Evolutionary conservation across 2,329 filamentous ascomycete genomes (phyloP), one percentile per base, ranked within the genome.

Genomic region (Nannizziopsis barbatae): DNA sequence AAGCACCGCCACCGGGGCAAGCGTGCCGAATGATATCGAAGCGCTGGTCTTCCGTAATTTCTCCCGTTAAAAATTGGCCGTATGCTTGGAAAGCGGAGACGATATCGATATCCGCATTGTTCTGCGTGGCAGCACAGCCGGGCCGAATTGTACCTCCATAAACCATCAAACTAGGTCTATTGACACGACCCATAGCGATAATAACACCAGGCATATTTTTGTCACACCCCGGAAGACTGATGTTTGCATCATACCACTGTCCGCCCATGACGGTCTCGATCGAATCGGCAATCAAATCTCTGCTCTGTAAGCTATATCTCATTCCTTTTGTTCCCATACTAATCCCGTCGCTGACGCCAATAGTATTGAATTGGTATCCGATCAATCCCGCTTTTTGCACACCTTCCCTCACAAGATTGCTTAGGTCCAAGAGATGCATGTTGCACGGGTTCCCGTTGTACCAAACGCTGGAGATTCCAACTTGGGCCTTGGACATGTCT

Each of bases 191-290:
- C 86, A 95, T 95, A 49, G 89, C 92, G 61, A 92, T 92, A 59
- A 88, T 71, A 10, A 92, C 86, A 67, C 86, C 86, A 1, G 88
- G 88, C 92, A 98, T 96, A 72, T 98, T 98, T 80, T 98, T 98
- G 77, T 98, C 92, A 70, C 92, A 98, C 42, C 92, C 92, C 11
- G 92, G 92, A 60, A 98, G 84, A 46, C 87, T 94, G 64, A 98
- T 84, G 69, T 96, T 96, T 58, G 81, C 90, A 67, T 98, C 92
- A 65, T 98, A 96, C 88, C 89, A 96, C 71, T 98, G 92, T 12
- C 88, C 92, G 57, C 88, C 84, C 89, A 96, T 98, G 60, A 98
- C 92, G 4, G 92, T 96, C 76, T 98, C 92, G 61, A 98, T 94
- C 53, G 86, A 93, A 71, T 98, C 92, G 61, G 92, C 92, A 60